phyloP scores from a whole-genome alignment of 345 rosid genomes.

The Populus ilicifolia region DNA sequence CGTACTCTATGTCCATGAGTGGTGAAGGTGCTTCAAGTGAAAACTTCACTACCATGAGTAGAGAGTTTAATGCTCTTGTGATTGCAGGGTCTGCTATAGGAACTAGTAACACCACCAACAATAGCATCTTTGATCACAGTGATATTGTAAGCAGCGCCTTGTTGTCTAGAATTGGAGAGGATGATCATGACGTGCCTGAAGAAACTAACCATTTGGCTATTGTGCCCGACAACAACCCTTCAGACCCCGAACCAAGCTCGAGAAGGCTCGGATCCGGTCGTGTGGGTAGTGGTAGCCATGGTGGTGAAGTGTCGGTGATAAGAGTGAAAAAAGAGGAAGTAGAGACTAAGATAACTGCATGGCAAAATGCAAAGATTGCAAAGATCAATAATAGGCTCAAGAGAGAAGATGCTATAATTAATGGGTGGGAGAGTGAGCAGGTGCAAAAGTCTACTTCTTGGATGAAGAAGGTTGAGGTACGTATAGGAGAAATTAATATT shows the following conservation, averaged over 20 bases:
- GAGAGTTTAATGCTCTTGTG: constrained; percentile 94
- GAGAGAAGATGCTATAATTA: constrained; percentile 86
- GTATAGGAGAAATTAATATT: neutral
- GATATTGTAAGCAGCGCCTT: constrained; percentile 18
- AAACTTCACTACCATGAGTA: constrained; percentile 84
- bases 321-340: constrained; percentile 93
- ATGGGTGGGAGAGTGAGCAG: constrained; percentile 88
- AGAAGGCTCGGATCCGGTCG: constrained; percentile 19
- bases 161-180: constrained; percentile 67
- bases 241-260: constrained; percentile 23
- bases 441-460: constrained; percentile 70
- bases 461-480: constrained; percentile 95
- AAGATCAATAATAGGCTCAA: constrained; percentile 89
- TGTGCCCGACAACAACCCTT: constrained; percentile 52
- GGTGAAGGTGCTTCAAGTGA: constrained; percentile 53
- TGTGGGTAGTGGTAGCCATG: constrained; percentile 13
- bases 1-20: constrained; percentile 41
- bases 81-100: constrained; percentile 62
- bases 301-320: constrained; percentile 49
- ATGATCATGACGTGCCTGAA: constrained; percentile 34
- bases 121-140: constrained; percentile 6
- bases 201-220: constrained; percentile 85
- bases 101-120: constrained; percentile 24
- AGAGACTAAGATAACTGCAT: constrained; percentile 85
- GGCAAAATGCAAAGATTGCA: constrained; percentile 85